Conservation (phyloP, 352 stramenopile genomes). For the Pythium phragmitis region DNA sequence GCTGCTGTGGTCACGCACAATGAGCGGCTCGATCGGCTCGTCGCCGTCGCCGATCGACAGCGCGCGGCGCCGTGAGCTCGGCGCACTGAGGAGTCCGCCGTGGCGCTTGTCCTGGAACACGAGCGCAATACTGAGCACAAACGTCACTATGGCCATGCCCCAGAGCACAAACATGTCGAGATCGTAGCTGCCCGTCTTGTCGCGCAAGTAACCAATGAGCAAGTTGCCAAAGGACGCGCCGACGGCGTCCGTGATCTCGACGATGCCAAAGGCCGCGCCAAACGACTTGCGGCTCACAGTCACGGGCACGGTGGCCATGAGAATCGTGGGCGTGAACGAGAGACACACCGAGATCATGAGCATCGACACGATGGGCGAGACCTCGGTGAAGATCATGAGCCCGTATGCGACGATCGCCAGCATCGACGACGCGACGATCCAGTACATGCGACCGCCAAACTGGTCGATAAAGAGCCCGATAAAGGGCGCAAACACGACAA, state of each 20-base stretch:
- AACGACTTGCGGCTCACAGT: slow-evolving; percentile 74
- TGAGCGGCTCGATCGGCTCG: slow-evolving; percentile 38
- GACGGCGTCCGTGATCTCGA: slow-evolving; percentile 85
- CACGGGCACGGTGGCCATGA: slow-evolving; percentile 86
- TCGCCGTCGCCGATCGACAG: slow-evolving; percentile 62
- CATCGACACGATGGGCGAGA: slow-evolving; percentile 82
- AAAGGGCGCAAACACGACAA: slow-evolving; percentile 86
- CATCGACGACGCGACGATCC: slow-evolving; percentile 68
- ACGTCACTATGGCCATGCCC: slow-evolving; percentile 61
- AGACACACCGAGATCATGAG: slow-evolving; percentile 85
- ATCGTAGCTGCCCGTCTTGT: slow-evolving; percentile 77
- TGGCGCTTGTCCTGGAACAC: slow-evolving; percentile 60
- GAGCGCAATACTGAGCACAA: slow-evolving; percentile 69
- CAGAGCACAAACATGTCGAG: slow-evolving; percentile 84
- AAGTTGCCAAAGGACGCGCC: slow-evolving; percentile 82
- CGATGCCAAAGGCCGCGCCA: slow-evolving; percentile 83
- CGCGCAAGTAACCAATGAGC: slow-evolving; percentile 80
- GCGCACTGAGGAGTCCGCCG: slow-evolving; percentile 55
- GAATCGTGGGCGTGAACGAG: slow-evolving; percentile 84
- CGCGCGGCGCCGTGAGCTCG: slow-evolving; percentile 47
- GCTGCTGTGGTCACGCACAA: slow-evolving; percentile 33
- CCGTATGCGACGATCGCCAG: slow-evolving; percentile 78
- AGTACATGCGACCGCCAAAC: slow-evolving; percentile 83
- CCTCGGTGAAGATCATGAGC: slow-evolving; percentile 83
- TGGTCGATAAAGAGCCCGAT: slow-evolving; percentile 88